Evolutionary conservation across 495 filamentous ascomycete genomes (phyloP).

Genomic region (Penicillium verhagenii): DNA sequence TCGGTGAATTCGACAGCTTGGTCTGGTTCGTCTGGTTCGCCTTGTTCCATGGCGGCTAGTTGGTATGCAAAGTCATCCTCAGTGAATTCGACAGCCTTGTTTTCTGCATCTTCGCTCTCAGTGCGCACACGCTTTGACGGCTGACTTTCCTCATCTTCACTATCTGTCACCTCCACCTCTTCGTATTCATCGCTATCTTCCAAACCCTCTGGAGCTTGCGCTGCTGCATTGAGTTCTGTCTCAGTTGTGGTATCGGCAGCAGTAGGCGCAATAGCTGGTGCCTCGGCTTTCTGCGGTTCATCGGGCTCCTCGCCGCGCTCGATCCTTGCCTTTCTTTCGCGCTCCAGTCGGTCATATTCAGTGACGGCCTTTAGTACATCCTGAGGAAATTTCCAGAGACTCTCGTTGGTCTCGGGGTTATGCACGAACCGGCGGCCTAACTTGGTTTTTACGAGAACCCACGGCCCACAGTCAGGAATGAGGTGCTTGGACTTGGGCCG

Average conservation of each 20-base stretch:
- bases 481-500: conserved; percentile 74
- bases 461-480: conserved; percentile 82
- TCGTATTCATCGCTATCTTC: conserved; percentile 72
- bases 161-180: conserved; percentile 83
- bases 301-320: conserved; percentile 39
- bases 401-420: conserved; percentile 77
- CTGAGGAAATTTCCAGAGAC: conserved; percentile 88
- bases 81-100: conserved; percentile 81
- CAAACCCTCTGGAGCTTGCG: conserved; percentile 16
- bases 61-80: conserved; percentile 96
- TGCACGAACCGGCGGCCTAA: conserved; percentile 84
- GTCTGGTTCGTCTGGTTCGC: too few species aligned
- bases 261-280: too few species aligned
- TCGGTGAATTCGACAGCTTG: conserved; percentile 86
- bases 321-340: conserved; percentile 47
- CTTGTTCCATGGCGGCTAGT: conserved; percentile 83
- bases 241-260: background rate
- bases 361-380: conserved; percentile 78
- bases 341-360: conserved; percentile 61
- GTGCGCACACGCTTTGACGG: conserved; percentile 66
- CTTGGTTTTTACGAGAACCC: conserved; percentile 90
- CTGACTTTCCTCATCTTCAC: conserved; percentile 54
- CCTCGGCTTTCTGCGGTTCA: conserved; percentile 15
- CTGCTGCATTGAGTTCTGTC: background rate
- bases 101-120: conserved; percentile 51